A percentile compares a stretch with the other conserved stretches of the same genome.
Conservation (phyloP, 768 basidiomycete species). For the Pulveroboletus frians region DNA sequence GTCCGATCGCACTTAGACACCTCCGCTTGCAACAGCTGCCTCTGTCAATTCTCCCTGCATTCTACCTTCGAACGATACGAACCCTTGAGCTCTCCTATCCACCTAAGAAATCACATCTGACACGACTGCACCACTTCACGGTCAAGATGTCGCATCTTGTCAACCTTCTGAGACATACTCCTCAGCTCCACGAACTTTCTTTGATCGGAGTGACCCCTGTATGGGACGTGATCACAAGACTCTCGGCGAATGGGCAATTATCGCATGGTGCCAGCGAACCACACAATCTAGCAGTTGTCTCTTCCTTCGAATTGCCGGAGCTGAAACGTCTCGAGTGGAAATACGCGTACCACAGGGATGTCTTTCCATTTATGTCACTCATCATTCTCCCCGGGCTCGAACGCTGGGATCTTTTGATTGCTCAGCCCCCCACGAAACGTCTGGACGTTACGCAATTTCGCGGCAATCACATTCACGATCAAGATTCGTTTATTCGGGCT, state of each 20-base stretch:
- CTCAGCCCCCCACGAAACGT: slow-evolving; percentile 29
- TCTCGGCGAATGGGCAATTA: slow-evolving; percentile 10
- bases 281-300: slow-evolving; percentile 4
- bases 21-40: slow-evolving; percentile 42
- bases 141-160: slow-evolving; percentile 39
- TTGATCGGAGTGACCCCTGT: slow-evolving; percentile 40
- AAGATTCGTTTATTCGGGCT: slow-evolving; percentile 26
- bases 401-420: slow-evolving; percentile 42
- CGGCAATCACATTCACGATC: slow-evolving; percentile 27
- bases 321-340: slow-evolving; percentile 47
- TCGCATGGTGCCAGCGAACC: slow-evolving; percentile 4
- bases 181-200: slow-evolving; percentile 39
- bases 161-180: slow-evolving; percentile 34
- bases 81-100: slow-evolving; percentile 41
- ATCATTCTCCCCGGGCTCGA: slow-evolving; percentile 38
- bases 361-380: slow-evolving; percentile 42
- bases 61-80: slow-evolving; percentile 36
- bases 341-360: slow-evolving; percentile 38
- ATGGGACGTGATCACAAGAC: slow-evolving; percentile 29
- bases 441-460: slow-evolving; percentile 25
- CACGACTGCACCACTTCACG: slow-evolving; percentile 27
- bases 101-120: slow-evolving; percentile 21
- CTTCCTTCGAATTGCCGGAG: slow-evolving; percentile 32
- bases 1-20: slow-evolving; percentile 20
- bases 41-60: slow-evolving; percentile 33